Evolutionary conservation across 2,329 filamentous ascomycete genomes (phyloP), one percentile per base, ranked within the genome.

Genomic region (Apiospora malaysiana): DNA sequence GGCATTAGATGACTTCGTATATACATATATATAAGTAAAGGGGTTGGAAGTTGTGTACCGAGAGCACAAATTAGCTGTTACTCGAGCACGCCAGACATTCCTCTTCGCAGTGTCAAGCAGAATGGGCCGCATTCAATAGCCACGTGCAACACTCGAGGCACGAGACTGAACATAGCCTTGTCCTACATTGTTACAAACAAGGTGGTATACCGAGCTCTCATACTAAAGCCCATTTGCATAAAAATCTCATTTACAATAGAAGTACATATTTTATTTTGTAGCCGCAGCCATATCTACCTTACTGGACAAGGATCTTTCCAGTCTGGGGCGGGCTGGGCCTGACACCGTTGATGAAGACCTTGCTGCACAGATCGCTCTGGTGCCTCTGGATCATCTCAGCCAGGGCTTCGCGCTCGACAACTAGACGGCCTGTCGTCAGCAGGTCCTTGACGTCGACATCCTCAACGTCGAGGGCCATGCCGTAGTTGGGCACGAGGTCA

Each of bases 391-490:
- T 87, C 79, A 98, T 90, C 80, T 89, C 87, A 81, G 91, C 88
- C 78, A 99, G 85, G 46, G 95, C 95, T 56, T 85, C 83, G 80
- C 92, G 90, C 88, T 99, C 96, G 77, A 99, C 90, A 72, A 99
- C 91, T 72, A 99, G 85, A 77, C 94, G 90, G 69, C 93, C 93
- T 69, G 92, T 91, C 84, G 96, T 93, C 75, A 99, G 83, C 74
- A 99, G 82, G 81, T 98, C 93, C 88, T 98, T 99, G 73, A 99
- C 94, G 82, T 98, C 96, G 46, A 99, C 94, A 73, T 97, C 92
- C n/a, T 87, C 84, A 71, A 92, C 85, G 71, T 89, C 87, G 75
- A 94, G 84, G 10, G 92, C 91, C 70, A 90, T 88, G 25, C 93
- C 94, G 73, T 94, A 88, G 77, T 88, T 84, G 10, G 87, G 88